Conservation (phyloP, 2,329 filamentous ascomycete species). For the Cytospora schulzeri region DNA sequence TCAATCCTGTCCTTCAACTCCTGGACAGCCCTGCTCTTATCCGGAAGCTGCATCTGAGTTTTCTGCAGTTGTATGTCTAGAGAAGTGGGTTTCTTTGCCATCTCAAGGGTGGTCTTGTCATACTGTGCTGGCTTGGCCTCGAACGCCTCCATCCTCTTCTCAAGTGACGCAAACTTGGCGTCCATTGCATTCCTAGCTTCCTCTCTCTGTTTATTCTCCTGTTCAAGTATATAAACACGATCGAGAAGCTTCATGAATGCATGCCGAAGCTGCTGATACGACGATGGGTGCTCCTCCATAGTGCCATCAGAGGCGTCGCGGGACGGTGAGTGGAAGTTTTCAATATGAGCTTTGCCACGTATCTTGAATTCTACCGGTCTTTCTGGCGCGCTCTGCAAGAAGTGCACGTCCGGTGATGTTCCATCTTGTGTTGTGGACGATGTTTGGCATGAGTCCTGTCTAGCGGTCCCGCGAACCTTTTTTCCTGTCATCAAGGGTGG, state of each 20-base stretch:
- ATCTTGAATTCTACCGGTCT: not conserved
- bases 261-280: not conserved
- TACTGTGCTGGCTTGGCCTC: not conserved
- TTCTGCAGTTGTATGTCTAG: not conserved
- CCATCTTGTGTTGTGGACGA: not conserved
- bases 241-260: slow-evolving; percentile 1
- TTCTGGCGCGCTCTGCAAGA: not conserved
- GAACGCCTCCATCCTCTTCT: not conserved
- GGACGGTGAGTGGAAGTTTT: not conserved
- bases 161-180: slow-evolving; percentile 1
- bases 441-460: not conserved
- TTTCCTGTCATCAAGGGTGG: not conserved
- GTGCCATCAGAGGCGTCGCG: not conserved
- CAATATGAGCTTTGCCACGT: not conserved
- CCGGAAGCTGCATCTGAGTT: not conserved
- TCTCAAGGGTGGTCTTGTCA: not conserved
- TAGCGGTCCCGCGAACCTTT: not conserved
- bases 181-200: not conserved
- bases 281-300: no score
- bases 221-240: slow-evolving; percentile 1
- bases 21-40: not conserved
- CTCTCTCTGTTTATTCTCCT: slow-evolving; percentile 3
- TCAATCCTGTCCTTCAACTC: slow-evolving; percentile 2
- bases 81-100: not conserved
- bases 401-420: not conserved